Evolutionary conservation across 2,329 filamentous ascomycete species (phyloP).

Genomic region (Cercospora sp.): DNA sequence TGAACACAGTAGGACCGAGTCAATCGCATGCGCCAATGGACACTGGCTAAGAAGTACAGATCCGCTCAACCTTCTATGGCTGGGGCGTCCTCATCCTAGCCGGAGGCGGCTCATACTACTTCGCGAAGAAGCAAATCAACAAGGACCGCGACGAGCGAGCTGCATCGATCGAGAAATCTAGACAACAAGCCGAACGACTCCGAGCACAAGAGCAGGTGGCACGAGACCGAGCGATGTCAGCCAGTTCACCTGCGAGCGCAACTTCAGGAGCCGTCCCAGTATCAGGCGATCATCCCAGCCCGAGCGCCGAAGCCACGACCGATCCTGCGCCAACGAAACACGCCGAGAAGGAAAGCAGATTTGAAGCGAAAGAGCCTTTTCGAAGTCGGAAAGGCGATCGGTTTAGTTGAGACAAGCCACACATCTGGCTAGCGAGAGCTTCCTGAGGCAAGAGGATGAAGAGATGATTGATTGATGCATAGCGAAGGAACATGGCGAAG

Average conservation of each 20-base stretch:
- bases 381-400: slow-evolving; percentile 80
- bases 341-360: slow-evolving; percentile 79
- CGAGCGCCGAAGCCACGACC: slow-evolving; percentile 23
- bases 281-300: slow-evolving; percentile 23
- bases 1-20: not conserved
- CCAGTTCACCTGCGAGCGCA: slow-evolving; percentile 40
- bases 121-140: slow-evolving; percentile 93
- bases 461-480: slow-evolving; percentile 10
- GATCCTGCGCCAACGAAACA: slow-evolving; percentile 88
- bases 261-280: slow-evolving; percentile 27
- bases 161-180: slow-evolving; percentile 66
- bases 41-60: slow-evolving; percentile 16
- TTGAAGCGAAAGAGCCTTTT: slow-evolving; percentile 77
- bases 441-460: not conserved
- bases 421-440: not conserved
- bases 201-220: slow-evolving; percentile 29
- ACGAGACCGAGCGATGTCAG: slow-evolving; percentile 17
- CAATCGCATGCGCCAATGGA: not conserved
- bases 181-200: slow-evolving; percentile 30
- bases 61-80: slow-evolving; percentile 62
- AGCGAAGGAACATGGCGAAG: not conserved
- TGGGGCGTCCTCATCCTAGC: slow-evolving; percentile 88
- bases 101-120: slow-evolving; percentile 89
- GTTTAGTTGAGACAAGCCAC: slow-evolving; percentile 54
- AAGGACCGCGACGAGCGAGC: slow-evolving; percentile 75